phyloP scores from a whole-genome alignment of 2,329 filamentous ascomycete species.

The Colletotrichum tropicicola region DNA sequence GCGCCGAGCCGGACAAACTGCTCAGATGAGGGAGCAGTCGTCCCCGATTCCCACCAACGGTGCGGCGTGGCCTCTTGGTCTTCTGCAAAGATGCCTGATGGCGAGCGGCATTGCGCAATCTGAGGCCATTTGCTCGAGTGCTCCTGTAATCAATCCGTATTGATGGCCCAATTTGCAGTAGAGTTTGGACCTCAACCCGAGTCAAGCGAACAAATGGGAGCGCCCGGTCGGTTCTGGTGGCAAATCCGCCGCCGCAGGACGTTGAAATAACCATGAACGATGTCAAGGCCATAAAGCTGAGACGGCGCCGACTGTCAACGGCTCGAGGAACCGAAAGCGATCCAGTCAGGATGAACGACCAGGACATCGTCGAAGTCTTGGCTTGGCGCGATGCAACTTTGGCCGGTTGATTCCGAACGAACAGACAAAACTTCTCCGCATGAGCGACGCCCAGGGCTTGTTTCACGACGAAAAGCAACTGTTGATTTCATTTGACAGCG shows the following conservation, averaged over 20 bases:
- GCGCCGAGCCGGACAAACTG: conserved; percentile 8
- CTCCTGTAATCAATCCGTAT: neutral
- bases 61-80: neutral
- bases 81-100: conserved; percentile 6
- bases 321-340: conserved; percentile 2
- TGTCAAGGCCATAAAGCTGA: neutral
- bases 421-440: conserved; percentile 3
- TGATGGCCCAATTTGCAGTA: no score
- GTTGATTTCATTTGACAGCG: neutral
- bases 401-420: conserved; percentile 24
- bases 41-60: neutral
- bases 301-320: neutral
- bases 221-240: neutral
- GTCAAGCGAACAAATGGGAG: neutral
- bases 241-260: neutral
- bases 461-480: conserved; percentile 7
- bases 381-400: conserved; percentile 15
- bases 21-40: neutral
- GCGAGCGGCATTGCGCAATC: conserved; percentile 2
- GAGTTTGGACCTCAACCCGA: no score
- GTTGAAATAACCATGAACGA: neutral
- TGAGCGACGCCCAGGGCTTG: neutral
- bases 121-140: neutral
- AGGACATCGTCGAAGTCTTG: neutral
- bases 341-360: conserved; percentile 4